These are phyloP conservation scores for Globisporangium viniferum DNA, from an alignment of 352 stramenopile species.

Conservation along the genomic window DNA sequence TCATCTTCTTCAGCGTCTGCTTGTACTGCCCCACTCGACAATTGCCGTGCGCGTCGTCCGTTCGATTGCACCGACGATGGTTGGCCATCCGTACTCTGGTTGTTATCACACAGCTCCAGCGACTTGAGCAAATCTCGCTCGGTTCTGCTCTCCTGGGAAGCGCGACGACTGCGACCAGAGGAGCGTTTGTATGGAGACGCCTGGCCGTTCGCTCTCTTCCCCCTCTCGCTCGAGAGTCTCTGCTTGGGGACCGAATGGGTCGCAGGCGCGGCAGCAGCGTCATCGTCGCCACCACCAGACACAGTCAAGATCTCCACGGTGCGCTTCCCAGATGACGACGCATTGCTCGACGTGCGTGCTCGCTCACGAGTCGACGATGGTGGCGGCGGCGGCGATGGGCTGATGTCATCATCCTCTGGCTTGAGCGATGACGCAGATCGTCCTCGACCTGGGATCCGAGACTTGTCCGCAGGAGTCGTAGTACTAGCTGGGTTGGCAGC, in stretches of 20 bases:
- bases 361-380: slow-evolving; percentile 1
- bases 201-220: not conserved
- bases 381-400: too few species aligned
- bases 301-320: slow-evolving; percentile 10
- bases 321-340: not conserved
- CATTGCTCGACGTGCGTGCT: slow-evolving; percentile 8
- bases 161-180: slow-evolving; percentile 15
- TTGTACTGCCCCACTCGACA: not conserved
- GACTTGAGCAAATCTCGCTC: slow-evolving; percentile 9
- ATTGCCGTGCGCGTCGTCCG: slow-evolving; percentile 1
- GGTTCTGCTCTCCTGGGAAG: slow-evolving; percentile 10
- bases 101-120: slow-evolving; percentile 10
- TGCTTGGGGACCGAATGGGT: slow-evolving; percentile 18
- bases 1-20: slow-evolving; percentile 4
- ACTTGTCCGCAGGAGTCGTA: not conserved
- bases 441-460: not conserved
- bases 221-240: slow-evolving; percentile 14
- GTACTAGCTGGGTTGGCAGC: not conserved
- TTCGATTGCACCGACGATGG: not conserved
- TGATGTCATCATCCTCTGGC: slow-evolving; percentile 9
- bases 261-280: not conserved
- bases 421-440: slow-evolving; percentile 6
- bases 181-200: slow-evolving; percentile 8
- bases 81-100: slow-evolving; percentile 18
- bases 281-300: not conserved